Percentiles rank a stretch among this genome's conserved stretches.
Evolutionary conservation across 768 basidiomycete genomes (phyloP).

Genomic region (Neoboletus brunneissimus): DNA sequence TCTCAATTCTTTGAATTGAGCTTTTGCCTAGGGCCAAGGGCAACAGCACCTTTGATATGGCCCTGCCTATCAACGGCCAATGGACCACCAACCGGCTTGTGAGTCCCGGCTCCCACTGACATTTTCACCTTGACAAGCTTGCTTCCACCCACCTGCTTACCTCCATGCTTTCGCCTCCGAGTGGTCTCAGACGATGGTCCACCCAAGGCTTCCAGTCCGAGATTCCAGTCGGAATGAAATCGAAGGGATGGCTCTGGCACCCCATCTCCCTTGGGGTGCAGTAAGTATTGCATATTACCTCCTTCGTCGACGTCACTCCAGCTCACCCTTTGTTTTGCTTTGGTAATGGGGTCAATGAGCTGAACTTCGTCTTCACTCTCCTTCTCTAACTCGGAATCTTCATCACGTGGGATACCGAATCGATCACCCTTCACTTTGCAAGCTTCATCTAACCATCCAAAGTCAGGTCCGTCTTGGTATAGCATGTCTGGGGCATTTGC

Average conservation of each 20-base stretch:
- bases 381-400: conserved; percentile 9
- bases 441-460: conserved; percentile 29
- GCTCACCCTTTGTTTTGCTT: conserved; percentile 11
- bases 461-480: conserved; percentile 7
- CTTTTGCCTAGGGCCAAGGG: conserved; percentile 29
- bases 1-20: conserved; percentile 32
- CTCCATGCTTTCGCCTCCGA: conserved; percentile 12
- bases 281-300: conserved; percentile 4
- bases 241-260: not conserved
- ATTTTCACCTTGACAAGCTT: conserved; percentile 27
- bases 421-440: conserved; percentile 29
- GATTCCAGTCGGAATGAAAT: conserved; percentile 25
- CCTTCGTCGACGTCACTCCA: not conserved
- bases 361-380: conserved; percentile 22
- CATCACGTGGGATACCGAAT: conserved; percentile 14
- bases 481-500: conserved; percentile 25
- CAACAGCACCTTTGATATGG: conserved; percentile 21
- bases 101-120: not conserved
- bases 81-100: conserved; percentile 3
- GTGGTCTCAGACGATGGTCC: conserved; percentile 5
- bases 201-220: conserved; percentile 9
- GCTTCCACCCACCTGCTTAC: conserved; percentile 13
- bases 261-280: conserved; percentile 1
- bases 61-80: conserved; percentile 25
- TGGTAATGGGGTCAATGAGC: not conserved